Evolutionary conservation across 2,329 filamentous ascomycete species (phyloP), one percentile per base, ranked within the genome.

Genomic region (Hypoxylon sp.): DNA sequence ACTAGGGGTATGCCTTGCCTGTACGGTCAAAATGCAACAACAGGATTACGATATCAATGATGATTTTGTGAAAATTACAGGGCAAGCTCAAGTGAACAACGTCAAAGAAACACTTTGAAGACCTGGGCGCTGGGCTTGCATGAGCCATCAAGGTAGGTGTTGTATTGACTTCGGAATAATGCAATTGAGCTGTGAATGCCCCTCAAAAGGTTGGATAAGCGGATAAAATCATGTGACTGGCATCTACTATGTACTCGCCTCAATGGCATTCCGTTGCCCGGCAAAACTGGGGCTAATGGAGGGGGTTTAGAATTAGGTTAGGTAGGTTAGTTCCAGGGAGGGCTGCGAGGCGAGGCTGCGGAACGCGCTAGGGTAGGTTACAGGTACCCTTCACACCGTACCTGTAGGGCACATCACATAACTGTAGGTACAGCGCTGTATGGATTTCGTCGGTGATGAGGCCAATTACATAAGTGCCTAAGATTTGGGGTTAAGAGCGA

Each of bases 251-350:
- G n/a, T n/a, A n/a, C n/a, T n/a, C n/a, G n/a, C n/a, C n/a, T n/a
- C n/a, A n/a, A 26, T 39, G 44, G 30, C 20, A 20, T 56, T 19
- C 47, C 34, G 54, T 24, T 59, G 43, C n/a, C 51, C 41, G 63
- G 63, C 47, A 62, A 66, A 65, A 68, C 57, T 65, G 59, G 59
- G 65, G 62, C 65, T 66, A 56, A 68, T 56, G 41, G 54, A 54
- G 52, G 65, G 59, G 60, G 62, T 53, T 56, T 65, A n/a, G 49
- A 37, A 30, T 6, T 22, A 4, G 4, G 17, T 7, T n/a, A n/a
- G n/a, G n/a, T n/a, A n/a, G n/a, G n/a, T n/a, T n/a, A n/a, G n/a
- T n/a, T n/a, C n/a, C n/a, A n/a, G 5, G 2, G 11, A 15, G 24
- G 15, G 20, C 15, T 47, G 20, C 37, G 37, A 41, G 37, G 37